Conservation (phyloP, 257 asterid genomes). For the Solanum dulcamara region DNA sequence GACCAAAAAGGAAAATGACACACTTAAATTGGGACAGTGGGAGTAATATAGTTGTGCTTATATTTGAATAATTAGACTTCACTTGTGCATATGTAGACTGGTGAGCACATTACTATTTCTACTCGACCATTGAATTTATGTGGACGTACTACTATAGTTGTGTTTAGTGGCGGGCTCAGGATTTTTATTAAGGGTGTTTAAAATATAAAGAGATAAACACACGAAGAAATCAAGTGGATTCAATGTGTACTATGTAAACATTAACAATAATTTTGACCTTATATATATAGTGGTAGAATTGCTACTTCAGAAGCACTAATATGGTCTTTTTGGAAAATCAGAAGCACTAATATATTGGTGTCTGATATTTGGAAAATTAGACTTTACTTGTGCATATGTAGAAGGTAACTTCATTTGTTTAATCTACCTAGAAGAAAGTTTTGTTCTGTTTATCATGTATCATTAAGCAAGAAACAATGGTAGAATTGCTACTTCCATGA, state of each 20-base stretch:
- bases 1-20: background rate
- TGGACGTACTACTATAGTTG: background rate
- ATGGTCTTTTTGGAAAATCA: too few species aligned
- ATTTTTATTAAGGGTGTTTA: background rate
- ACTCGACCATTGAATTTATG: conserved; percentile 53
- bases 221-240: background rate
- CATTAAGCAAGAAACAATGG: background rate
- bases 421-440: background rate
- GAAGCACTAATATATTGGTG: background rate
- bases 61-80: background rate
- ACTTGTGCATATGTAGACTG: background rate
- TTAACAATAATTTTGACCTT: too few species aligned
- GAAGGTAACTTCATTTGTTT: background rate
- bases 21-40: background rate
- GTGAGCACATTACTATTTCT: conserved; percentile 50
- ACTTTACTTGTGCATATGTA: background rate
- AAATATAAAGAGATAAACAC: background rate
- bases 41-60: background rate
- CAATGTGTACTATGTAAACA: too few species aligned
- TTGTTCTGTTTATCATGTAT: background rate
- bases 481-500: background rate
- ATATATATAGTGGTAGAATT: background rate
- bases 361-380: background rate
- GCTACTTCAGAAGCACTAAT: background rate
- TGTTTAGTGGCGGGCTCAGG: background rate